A percentile compares a stretch with the other conserved stretches of the same genome.
Evolutionary conservation across 129 eudicot genomes (phyloP).

Genomic region (Glebionis coronaria): DNA sequence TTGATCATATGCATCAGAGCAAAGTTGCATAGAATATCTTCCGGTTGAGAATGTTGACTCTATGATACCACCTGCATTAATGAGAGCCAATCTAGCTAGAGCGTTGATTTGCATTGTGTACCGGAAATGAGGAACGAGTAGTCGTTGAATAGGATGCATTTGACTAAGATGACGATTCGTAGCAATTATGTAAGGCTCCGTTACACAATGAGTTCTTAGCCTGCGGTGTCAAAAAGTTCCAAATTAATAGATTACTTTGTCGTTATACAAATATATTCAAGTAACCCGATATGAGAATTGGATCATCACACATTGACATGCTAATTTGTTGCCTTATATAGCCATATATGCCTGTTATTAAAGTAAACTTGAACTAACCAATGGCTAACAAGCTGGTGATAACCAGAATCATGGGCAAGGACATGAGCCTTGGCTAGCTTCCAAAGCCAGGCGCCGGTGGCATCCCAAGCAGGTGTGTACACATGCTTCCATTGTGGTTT

Average conservation of each 20-base stretch:
- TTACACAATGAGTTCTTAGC: conserved; percentile 74
- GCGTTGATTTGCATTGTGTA: conserved; percentile 87
- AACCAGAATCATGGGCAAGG: conserved; percentile 72
- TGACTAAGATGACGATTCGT: conserved; percentile 70
- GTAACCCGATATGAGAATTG: no score
- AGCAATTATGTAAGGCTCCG: conserved; percentile 80
- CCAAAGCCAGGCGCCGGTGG: conserved; percentile 78
- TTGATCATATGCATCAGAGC: conserved; percentile 56
- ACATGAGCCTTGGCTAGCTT: conserved; percentile 79
- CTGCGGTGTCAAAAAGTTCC: conserved; percentile 30
- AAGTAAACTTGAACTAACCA: conserved; percentile 39
- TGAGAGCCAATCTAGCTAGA: conserved; percentile 51
- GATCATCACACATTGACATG: no score
- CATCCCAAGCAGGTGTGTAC: conserved; percentile 43
- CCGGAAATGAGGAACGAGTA: conserved; percentile 62
- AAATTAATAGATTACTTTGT: neutral
- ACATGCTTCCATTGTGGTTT: conserved; percentile 75
- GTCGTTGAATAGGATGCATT: conserved; percentile 66
- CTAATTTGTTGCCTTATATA: no score
- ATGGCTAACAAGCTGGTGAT: conserved; percentile 74
- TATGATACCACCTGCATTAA: conserved; percentile 57
- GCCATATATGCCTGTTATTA: neutral
- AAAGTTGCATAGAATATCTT: conserved; percentile 57
- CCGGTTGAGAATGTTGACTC: conserved; percentile 58
- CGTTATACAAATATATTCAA: no score